Evolutionary conservation across 2,329 filamentous ascomycete genomes (phyloP), one percentile per base, ranked within the genome.

Genomic region (Arthrocladium fulminans): DNA sequence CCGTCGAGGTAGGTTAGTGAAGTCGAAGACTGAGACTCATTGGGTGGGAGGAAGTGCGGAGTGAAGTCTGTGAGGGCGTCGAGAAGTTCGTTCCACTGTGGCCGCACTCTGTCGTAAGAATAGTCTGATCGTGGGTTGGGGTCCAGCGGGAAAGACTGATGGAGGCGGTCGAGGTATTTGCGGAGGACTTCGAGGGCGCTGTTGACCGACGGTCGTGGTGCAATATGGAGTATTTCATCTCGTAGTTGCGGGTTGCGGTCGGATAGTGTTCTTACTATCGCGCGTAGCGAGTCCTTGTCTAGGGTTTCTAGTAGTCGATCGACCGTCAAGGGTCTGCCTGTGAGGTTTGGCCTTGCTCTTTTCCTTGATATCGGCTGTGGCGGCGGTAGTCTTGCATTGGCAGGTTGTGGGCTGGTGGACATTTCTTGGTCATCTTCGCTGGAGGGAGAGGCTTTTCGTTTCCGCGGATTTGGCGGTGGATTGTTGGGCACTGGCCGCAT

Each of bases 31-130:
- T 96, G 89, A 2, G 79, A 74, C 69, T 98, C 92, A 61, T 86
- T 84, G 0, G 92, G 92, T 10, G 92, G 92, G 2, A 98, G 80
- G 61, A 94, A 98, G 65, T 97, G 88, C 3, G 88, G 88, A 0
- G 89, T 97, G 63, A 94, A 98, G 63, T 98, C 92, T 64, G 84
- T 83, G 38, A 98, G 75, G 37, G 92, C 88, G 51, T 96, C 88
- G 51, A 96, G 80, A 20, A 98, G 77, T 50, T 87, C 82, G 22
- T 81, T 72, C 15, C 97, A 75, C 30, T 84, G 80, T 55, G 89
- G 84, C 58, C 84, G 87, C 47, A 97, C 86, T 59, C 92, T 81
- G 64, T 96, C 94, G 66, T 96, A 98, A 44, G 88, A 84, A 68
- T 97, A 97, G 65, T 97, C 90, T 35, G 88, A 88, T 50, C 81